Percentiles rank a stretch among this genome's conserved stretches.
Evolutionary conservation across 257 asterid genomes (phyloP).

Genomic region (Fraxinus americana): DNA sequence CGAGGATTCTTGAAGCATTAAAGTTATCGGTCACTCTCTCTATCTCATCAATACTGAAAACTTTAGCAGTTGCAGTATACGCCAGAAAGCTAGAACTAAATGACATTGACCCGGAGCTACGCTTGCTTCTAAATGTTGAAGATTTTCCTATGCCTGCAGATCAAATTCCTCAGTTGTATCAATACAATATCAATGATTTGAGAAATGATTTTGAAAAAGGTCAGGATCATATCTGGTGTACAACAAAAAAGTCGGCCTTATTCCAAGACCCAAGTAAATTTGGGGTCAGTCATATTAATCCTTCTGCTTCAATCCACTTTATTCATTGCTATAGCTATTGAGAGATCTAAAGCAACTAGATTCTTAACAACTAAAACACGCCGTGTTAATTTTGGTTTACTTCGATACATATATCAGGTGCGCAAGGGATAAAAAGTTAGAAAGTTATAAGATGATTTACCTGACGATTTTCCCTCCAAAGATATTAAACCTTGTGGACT

Average conservation of each 20-base stretch:
- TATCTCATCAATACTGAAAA: conserved; percentile 57
- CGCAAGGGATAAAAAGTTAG: not conserved
- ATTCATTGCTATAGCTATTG: not conserved
- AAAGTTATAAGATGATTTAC: conserved; percentile 28
- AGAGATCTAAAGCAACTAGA: not conserved
- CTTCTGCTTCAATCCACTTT: not conserved
- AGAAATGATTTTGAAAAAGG: not conserved
- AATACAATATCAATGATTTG: not conserved
- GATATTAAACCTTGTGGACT: conserved; percentile 33
- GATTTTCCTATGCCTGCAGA: conserved; percentile 55
- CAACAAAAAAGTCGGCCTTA: not conserved
- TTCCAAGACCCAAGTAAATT: not conserved
- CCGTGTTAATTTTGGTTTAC: not conserved
- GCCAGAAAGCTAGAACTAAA: conserved; percentile 65
- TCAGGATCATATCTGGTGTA: not conserved
- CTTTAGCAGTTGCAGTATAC: conserved; percentile 74
- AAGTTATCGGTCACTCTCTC: conserved; percentile 67
- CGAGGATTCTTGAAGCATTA: conserved; percentile 51
- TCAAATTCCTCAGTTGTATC: conserved; percentile 7
- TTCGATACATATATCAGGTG: not conserved
- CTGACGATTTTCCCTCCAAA: conserved; percentile 55
- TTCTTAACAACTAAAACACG: not conserved
- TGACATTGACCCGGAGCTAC: conserved; percentile 63
- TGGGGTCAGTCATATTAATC: not conserved
- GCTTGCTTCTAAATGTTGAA: conserved; percentile 48